Base-by-base conservation (phyloP, 2,329 filamentous ascomycete species). In the Pochonia chlamydosporia region DNA sequence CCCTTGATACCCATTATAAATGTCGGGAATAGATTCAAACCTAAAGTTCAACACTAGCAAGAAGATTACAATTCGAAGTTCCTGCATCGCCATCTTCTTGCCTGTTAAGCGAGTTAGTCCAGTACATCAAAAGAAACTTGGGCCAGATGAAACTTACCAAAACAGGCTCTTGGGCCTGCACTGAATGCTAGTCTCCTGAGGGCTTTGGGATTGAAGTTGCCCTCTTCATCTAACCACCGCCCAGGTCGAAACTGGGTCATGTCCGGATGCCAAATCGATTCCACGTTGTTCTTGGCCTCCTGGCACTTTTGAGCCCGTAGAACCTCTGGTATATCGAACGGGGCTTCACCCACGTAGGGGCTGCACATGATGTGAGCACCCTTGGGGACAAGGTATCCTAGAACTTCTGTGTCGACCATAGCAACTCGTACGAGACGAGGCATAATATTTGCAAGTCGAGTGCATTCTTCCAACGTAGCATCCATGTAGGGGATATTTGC, bases 251-350 rank as follows among this genome's bases (percentile, higher is more conserved):
- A 52, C 4, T 26, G 31, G 28, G 44, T 28, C 40, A 53, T 49
- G 33, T n/a, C 21, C 2, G 46, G 31, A 24, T 37, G 40, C 40
- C 43, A 42, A 21, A 46, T 41, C 18, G 39, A 25, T 23, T 46
- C 48, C 25, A 23, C 37, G 8, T 35, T 35, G 9, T 42, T 37
- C 14, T 24, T 21, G 20, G 44, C 26, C 3, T 23, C 44, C 9
- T 42, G 50, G 11, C 44, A 45, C n/a, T 35, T 44, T 1, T 6
- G 26, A 37, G 31, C 48, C n/a, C 50, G 41, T 9, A 43, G 31
- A 33, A 45, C 57, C 23, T 52, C 49, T 8, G 52, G 47, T 14
- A 53, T 28, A 21, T 24, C 24, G 5, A 46, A 43, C 61, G 31
- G 31, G n/a, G 31, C 31, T 16, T 35, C 31, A 16, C 31, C 31